phyloP scores from a whole-genome alignment of 2,329 filamentous ascomycete species.

The Arthrobotrys conoides region DNA sequence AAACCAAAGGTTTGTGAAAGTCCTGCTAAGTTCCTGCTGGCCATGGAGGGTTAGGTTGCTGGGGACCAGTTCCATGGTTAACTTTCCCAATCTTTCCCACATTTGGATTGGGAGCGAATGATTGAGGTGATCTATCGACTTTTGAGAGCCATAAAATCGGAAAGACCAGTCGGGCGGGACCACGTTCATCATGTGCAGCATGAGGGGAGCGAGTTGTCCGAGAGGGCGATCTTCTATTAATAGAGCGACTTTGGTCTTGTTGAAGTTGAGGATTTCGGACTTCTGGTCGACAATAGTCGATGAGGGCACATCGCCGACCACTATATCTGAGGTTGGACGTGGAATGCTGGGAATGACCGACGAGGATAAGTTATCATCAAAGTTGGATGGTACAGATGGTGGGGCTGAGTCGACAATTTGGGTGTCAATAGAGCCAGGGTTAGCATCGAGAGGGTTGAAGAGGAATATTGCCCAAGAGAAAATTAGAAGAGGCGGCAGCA shows the following conservation, averaged over 20 bases:
- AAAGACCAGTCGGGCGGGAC: slow-evolving; percentile 74
- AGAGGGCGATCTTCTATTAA: slow-evolving; percentile 72
- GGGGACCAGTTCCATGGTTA: slow-evolving; percentile 71
- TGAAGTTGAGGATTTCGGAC: slow-evolving; percentile 52
- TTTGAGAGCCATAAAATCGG: slow-evolving; percentile 64
- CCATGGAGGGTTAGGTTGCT: slow-evolving; percentile 71
- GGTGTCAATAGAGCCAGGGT: slow-evolving; percentile 44
- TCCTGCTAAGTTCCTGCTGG: slow-evolving; percentile 72
- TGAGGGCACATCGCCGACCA: slow-evolving; percentile 2
- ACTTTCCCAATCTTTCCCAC: slow-evolving; percentile 62
- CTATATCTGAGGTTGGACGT: neutral
- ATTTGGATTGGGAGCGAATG: slow-evolving; percentile 61
- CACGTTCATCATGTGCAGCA: slow-evolving; percentile 74
- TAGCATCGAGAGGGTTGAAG: slow-evolving; percentile 55
- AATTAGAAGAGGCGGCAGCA: slow-evolving; percentile 54
- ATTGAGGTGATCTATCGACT: slow-evolving; percentile 58
- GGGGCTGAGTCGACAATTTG: slow-evolving; percentile 30
- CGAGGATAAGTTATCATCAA: neutral
- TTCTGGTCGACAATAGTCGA: slow-evolving; percentile 37
- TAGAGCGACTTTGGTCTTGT: slow-evolving; percentile 71
- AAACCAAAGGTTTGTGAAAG: slow-evolving; percentile 72
- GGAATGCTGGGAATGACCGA: slow-evolving; percentile 13
- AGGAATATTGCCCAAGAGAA: slow-evolving; percentile 59
- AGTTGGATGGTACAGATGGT: slow-evolving; percentile 14
- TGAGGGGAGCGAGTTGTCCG: slow-evolving; percentile 71